These are phyloP conservation scores for Xerocomellus amylosporus DNA, from an alignment of 768 basidiomycete species.

Conservation along the genomic window DNA sequence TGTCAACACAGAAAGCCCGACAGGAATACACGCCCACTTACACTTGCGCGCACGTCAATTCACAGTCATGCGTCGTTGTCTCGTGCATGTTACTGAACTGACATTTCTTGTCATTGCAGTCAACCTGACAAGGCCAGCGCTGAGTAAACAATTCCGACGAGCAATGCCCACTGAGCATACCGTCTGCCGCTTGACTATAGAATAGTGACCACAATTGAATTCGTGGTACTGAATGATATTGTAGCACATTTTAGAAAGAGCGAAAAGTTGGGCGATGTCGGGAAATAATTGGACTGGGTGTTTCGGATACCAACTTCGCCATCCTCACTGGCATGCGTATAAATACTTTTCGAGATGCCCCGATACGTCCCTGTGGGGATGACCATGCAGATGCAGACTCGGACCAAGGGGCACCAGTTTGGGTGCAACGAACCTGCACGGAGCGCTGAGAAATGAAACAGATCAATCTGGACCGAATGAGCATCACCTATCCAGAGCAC, in stretches of 20 bases:
- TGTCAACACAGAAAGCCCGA: constrained; percentile 1
- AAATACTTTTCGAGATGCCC: constrained; percentile 18
- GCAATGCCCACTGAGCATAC: constrained; percentile 22
- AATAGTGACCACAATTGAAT: constrained; percentile 34
- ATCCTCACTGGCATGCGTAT: constrained; percentile 6
- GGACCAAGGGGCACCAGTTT: background rate
- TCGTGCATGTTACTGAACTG: constrained; percentile 39
- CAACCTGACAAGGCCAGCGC: constrained; percentile 37
- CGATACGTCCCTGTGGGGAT: constrained; percentile 4
- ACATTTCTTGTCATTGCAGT: constrained; percentile 44
- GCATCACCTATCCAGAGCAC: constrained; percentile 3
- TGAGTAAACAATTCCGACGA: background rate
- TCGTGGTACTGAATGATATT: constrained; percentile 33
- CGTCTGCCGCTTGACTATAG: constrained; percentile 32
- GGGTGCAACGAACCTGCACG: constrained; percentile 5
- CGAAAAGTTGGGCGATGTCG: background rate
- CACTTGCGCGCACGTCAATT: constrained; percentile 36
- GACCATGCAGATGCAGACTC: constrained; percentile 4
- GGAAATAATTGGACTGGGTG: constrained; percentile 4
- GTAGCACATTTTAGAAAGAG: constrained; percentile 32
- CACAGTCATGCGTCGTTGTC: constrained; percentile 36
- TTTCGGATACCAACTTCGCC: background rate
- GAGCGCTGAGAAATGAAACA: constrained; percentile 19
- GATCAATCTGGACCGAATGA: constrained; percentile 10
- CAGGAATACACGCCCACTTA: constrained; percentile 17